These are phyloP conservation scores for Digitaria exilis DNA, from an alignment of 202 grass and related monocot genomes.

Conservation along the genomic window DNA sequence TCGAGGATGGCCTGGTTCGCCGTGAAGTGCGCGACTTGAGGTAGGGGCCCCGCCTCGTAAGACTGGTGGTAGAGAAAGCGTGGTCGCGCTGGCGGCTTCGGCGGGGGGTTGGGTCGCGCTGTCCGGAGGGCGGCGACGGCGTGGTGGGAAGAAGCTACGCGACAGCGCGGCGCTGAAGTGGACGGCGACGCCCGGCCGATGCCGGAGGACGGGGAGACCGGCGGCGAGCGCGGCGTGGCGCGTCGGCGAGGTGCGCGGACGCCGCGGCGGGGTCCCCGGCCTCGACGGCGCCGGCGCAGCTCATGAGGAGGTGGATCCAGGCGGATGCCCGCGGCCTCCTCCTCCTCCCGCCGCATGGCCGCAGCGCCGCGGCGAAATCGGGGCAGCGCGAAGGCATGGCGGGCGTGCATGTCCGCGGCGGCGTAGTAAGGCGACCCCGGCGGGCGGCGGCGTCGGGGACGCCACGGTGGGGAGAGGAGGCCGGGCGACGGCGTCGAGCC, in stretches of 20 bases:
- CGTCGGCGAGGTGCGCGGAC: constrained; percentile 47
- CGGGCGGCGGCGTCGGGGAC: constrained; percentile 18
- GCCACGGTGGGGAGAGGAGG: constrained; percentile 2
- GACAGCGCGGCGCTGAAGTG: constrained; percentile 83
- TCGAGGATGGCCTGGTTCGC: constrained; percentile 89
- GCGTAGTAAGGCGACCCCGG: constrained; percentile 12
- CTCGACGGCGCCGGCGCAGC: constrained; percentile 81
- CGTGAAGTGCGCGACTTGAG: constrained; percentile 92
- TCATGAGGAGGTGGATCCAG: constrained; percentile 82
- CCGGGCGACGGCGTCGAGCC: constrained; percentile 10
- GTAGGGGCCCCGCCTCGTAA: constrained; percentile 91
- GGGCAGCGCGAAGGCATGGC: neutral
- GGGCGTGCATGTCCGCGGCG: neutral
- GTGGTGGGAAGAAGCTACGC: constrained; percentile 56
- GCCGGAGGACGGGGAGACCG: constrained; percentile 54
- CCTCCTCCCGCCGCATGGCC: constrained; percentile 63
- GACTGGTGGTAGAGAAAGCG: constrained; percentile 76
- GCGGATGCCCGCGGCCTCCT: constrained; percentile 79
- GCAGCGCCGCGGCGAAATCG: constrained; percentile 45
- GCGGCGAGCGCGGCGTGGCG: constrained; percentile 54
- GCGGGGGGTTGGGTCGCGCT: too few relatives aligned
- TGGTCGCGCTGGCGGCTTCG: constrained; percentile 39
- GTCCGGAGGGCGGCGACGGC: neutral
- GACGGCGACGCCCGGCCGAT: constrained; percentile 83
- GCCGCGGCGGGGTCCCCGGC: constrained; percentile 52